Base-by-base conservation (phyloP, 2,329 filamentous ascomycete species). In the Claviceps citrina region DNA sequence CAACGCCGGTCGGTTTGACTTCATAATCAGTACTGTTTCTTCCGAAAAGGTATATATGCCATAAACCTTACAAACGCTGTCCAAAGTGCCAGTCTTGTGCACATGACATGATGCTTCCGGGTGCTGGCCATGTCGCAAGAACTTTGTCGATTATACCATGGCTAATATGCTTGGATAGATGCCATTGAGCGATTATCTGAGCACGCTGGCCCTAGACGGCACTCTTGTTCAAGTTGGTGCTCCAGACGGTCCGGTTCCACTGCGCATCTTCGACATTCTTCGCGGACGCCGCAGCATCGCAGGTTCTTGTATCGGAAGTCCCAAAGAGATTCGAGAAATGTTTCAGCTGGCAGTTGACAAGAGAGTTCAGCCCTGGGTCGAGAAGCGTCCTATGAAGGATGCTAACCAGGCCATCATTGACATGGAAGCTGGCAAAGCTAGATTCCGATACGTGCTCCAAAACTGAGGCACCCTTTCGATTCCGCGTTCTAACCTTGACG, bases 141-240 rank as follows among this genome's bases (percentile, higher is more conserved):
- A 19, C 7, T 30, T 19, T 24, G n/a, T 30, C 10, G 2, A 13
- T 19, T 15, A 15, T 34, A 24, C 28, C 15, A 22, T 24, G 19
- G 32, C 22, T 40, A 35, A 43, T 22, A 8, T 3, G 22, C 7
- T 7, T 5, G 8, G 33, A 16, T 9, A 54, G 43, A 78, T 83
- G 72, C 78, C 78, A 0, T 53, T 83, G 19, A 54, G 59, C 38
- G 59, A 71, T 35, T 84, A 83, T 56, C 58, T 84, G 42, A 54
- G 61, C 18, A 61, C 83, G 8, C 62, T 84, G 20, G 64, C 67
- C 43, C 56, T 66, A 2, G 67, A 74, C 38, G 78, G 79, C 12
- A 67, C 66, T 3, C 73, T 81, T 48, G 69, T 82, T 33, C 75
- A 81, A 54, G 67, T 84, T 33, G 78, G 78, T 40, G 49, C 38